Conservation (phyloP, 2,329 filamentous ascomycete species). For the Claviceps pazoutovae region DNA sequence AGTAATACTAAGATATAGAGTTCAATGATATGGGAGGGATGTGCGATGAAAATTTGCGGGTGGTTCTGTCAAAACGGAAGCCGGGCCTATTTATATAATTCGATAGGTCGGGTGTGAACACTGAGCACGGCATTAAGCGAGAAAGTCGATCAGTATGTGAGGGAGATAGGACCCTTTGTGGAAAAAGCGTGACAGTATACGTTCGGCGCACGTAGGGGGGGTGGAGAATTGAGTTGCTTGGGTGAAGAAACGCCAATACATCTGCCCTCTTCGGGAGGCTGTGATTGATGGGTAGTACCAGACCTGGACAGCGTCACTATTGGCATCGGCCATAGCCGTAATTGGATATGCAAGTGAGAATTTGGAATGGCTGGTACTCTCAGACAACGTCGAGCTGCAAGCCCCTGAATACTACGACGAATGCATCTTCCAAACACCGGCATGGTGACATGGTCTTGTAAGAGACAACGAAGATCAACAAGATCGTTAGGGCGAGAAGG, state of each 20-base stretch:
- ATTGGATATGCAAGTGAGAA: background rate
- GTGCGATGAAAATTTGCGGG: background rate
- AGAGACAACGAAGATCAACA: background rate
- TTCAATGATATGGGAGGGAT: no score
- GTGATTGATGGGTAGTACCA: slow-evolving; percentile 3
- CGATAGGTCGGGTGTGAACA: background rate
- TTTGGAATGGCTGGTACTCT: slow-evolving; percentile 4
- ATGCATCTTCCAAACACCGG: background rate
- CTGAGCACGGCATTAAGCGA: no score
- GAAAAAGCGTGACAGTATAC: background rate
- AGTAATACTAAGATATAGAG: no score
- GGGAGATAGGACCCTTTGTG: background rate
- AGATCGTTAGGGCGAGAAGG: background rate
- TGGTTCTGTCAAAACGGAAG: background rate
- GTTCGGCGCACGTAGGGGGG: background rate
- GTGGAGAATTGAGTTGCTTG: background rate
- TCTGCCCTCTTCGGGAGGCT: slow-evolving; percentile 3
- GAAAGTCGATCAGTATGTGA: no score
- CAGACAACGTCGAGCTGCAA: slow-evolving; percentile 2
- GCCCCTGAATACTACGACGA: background rate
- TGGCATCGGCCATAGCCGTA: slow-evolving; percentile 2
- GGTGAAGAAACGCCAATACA: slow-evolving; percentile 1
- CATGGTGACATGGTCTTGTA: slow-evolving; percentile 3
- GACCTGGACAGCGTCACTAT: background rate
- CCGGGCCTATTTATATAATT: background rate